Evolutionary conservation across 192 early-diverging fungal species (phyloP), one percentile per base, ranked within the genome.

Genomic region (Entophlyctis luteolus): DNA sequence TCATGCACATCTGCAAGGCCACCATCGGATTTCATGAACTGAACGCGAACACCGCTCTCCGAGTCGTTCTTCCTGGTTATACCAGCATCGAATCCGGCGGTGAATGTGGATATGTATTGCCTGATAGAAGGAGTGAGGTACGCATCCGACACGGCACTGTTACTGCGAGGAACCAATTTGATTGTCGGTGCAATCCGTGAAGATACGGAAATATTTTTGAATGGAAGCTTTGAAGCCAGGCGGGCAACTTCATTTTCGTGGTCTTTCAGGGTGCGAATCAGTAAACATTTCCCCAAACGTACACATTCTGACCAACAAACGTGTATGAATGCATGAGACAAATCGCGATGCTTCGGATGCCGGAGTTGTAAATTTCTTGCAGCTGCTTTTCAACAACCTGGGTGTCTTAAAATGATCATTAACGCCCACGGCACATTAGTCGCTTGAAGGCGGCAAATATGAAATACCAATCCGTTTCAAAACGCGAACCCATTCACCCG

Each of bases 11-110:
- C 90, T 6, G 91, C 88, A 1, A 99, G 77, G 0, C 96, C 96
- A 47, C 96, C 96, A 72, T 99, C 96, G 46, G 87, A 90, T 75
- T 96, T 94, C 96, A 99, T 99, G 77, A 99, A 97, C 70, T 96
- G 90, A n/a, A 91, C 81, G 1, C 74, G 62, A n/a, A 88, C 83
- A 29, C 69, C 39, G n/a, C 32, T 35, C 4, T 20, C 20, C 3
- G 12, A 4, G 8, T 28, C 49, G 33, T 56, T 34, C 42, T 63
- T 8, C 37, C 56, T 4, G 4, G 67, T 60, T 2, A 62, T 53
- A 20, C 82, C 81, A 18, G 71, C 67, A 66, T 96, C 94, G 75
- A 99, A 98, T 12, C 94, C 96, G 37, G 79, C 73, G 8, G 87
- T 79, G 77, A 98, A 99, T 3, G 89, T 88, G 35, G 90, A 70